These are phyloP conservation scores for Circinella umbellata DNA, from an alignment of 371 early-diverging fungal species.

Conservation along the genomic window DNA sequence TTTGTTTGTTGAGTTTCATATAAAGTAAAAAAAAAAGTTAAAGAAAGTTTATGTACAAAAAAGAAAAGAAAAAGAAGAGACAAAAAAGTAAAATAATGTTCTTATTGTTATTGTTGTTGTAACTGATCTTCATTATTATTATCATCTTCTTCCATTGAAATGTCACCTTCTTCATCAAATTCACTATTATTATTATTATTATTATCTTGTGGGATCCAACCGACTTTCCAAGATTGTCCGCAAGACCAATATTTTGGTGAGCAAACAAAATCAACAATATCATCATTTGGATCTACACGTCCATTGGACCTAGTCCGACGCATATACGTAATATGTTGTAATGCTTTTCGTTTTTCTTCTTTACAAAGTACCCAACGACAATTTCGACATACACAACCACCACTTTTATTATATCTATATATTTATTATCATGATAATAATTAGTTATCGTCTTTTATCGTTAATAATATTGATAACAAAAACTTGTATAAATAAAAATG, in stretches of 20 bases:
- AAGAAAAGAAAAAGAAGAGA: not conserved
- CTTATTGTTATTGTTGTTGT: no score
- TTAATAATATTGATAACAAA: slow-evolving; percentile 1
- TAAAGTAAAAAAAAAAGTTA: not conserved
- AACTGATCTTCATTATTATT: not conserved
- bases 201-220: slow-evolving; percentile 42
- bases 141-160: not conserved
- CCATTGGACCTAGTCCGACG: slow-evolving; percentile 40
- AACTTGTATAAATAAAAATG: slow-evolving; percentile 7
- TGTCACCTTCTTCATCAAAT: slow-evolving; percentile 11
- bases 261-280: slow-evolving; percentile 48
- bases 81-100: not conserved
- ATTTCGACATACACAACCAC: slow-evolving; percentile 53
- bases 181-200: not conserved
- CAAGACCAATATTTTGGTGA: slow-evolving; percentile 56
- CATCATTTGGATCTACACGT: slow-evolving; percentile 40
- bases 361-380: slow-evolving; percentile 59
- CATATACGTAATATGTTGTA: slow-evolving; percentile 49
- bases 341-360: slow-evolving; percentile 55
- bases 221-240: slow-evolving; percentile 52
- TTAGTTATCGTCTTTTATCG: not conserved
- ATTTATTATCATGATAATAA: no score
- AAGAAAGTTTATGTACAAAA: not conserved
- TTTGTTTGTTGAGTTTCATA: not conserved
- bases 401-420: slow-evolving; percentile 52